A percentile compares a stretch with the other conserved stretches of the same genome.
These are phyloP conservation scores for Hibiscus tridactylites DNA, from an alignment of 345 rosid species.

Conservation along the genomic window DNA sequence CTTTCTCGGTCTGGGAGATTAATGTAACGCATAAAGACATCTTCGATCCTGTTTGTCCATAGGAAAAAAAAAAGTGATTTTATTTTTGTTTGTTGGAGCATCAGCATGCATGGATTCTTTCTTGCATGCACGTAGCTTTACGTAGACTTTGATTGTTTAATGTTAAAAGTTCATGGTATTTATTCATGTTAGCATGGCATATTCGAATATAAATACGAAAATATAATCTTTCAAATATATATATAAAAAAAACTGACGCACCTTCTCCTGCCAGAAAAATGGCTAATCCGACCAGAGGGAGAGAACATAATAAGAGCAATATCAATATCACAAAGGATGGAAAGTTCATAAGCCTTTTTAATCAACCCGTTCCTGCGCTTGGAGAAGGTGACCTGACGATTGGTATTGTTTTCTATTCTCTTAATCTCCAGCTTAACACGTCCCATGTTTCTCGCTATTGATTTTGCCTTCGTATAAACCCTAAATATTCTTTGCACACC, in stretches of 20 bases:
- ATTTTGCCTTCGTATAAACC: neutral
- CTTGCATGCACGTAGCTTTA: neutral
- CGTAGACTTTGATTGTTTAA: neutral
- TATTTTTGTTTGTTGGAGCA: neutral
- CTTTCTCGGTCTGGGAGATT: conserved; percentile 61
- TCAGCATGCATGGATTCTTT: neutral
- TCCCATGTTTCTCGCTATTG: conserved; percentile 33
- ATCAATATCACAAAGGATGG: conserved; percentile 39
- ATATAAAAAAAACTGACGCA: neutral
- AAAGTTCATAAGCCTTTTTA: conserved; percentile 66
- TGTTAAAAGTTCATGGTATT: too few relatives aligned
- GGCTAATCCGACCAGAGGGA: conserved; percentile 57
- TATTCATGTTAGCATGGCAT: neutral
- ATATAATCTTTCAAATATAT: neutral
- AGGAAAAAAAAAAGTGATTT: neutral
- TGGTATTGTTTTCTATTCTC: conserved; percentile 63
- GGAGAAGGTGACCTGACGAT: conserved; percentile 72
- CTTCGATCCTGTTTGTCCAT: conserved; percentile 48
- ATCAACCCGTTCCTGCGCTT: conserved; percentile 80
- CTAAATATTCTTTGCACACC: neutral
- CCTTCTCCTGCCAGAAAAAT: conserved; percentile 72
- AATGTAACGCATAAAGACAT: conserved; percentile 57
- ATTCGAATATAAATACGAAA: neutral
- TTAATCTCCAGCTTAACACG: conserved; percentile 71
- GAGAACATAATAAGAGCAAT: conserved; percentile 86